A percentile compares a stretch with the other conserved stretches of the same genome.
These are phyloP conservation scores for Colletotrichum sublineola DNA, from an alignment of 2,329 filamentous ascomycete species.

Conservation along the genomic window DNA sequence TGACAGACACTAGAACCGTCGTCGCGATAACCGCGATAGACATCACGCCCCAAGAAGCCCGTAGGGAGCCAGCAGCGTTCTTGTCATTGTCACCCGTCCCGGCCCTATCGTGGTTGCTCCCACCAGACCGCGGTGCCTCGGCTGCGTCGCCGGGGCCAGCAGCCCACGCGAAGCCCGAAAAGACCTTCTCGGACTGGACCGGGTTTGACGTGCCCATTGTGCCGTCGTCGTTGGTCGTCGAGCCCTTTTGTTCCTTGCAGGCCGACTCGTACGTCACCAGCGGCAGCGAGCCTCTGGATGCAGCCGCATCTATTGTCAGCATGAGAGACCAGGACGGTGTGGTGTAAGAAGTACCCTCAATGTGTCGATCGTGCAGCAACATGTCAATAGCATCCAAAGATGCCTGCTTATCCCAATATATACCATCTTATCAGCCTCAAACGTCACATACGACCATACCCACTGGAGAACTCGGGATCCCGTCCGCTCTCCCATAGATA, in stretches of 20 bases:
- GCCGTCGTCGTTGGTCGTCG: constrained; percentile 34
- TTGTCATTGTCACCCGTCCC: constrained; percentile 1
- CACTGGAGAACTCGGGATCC: too few relatives aligned
- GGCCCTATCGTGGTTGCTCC: not conserved
- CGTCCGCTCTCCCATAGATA: too few relatives aligned
- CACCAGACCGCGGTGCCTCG: constrained; percentile 4
- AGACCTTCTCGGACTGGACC: constrained; percentile 28
- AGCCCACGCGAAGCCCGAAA: constrained; percentile 33
- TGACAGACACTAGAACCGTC: constrained; percentile 1
- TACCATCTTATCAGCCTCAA: too few relatives aligned
- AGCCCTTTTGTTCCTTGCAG: constrained; percentile 10
- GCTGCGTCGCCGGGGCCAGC: constrained; percentile 33
- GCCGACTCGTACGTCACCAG: too few relatives aligned
- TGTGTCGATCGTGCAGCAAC: too few relatives aligned
- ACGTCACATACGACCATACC: too few relatives aligned
- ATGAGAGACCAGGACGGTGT: too few relatives aligned
- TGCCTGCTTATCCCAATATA: too few relatives aligned
- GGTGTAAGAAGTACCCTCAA: too few relatives aligned
- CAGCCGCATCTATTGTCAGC: too few relatives aligned
- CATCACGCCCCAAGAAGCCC: not conserved
- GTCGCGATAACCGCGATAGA: constrained; percentile 1
- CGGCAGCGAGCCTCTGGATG: too few relatives aligned
- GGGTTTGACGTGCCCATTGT: constrained; percentile 19
- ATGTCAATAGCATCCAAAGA: too few relatives aligned
- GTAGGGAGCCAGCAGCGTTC: constrained; percentile 19